Evolutionary conservation across 768 basidiomycete species (phyloP), one percentile per base, ranked within the genome.

Genomic region (Auricularia auricula-judae): DNA sequence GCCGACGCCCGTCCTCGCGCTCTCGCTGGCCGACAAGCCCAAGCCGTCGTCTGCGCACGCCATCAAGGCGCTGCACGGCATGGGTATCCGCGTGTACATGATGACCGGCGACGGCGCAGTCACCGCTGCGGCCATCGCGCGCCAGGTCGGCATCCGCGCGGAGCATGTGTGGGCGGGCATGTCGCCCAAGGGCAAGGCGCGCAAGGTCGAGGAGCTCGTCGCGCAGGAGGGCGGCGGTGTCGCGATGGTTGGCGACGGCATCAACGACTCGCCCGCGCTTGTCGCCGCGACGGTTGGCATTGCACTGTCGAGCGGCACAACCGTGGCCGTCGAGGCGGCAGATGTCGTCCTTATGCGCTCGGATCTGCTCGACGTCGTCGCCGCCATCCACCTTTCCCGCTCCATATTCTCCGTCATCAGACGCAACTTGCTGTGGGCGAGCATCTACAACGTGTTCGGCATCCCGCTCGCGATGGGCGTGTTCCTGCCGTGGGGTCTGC

Each of bases 191-290:
- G 97, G 97, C 60, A 99, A 99, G 73, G 94, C 93, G 0, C 82
- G 87, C 12, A 82, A 93, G 65, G 81, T 98, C 23, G 77, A 85
- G 2, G 92, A 94, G 68, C 75, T 97, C 58, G 87, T 93, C 74
- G 84, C 86, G 72, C 82, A 82, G 69, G 75, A 87, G 60, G 82
- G 81, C 1, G 82, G 82, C 10, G 89, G 88, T 35, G 88, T 98
- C 39, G 94, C 93, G 2, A 97, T 98, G 96, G 95, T 99, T 47
- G 97, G 97, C 29, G 97, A 99, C 74, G 97, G 97, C 39, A 97
- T 98, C 78, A 98, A 99, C 74, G 97, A 99, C 73, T 98, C 96
- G 2, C 96, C 95, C 1, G 97, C 96, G 12, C 86, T 99, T 2
- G 95, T 94, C 16, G 94, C 93, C 3, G 92, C 96, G 0, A 92